phyloP scores from a whole-genome alignment of 2,329 filamentous ascomycete species.

The Neonectria hederae region DNA sequence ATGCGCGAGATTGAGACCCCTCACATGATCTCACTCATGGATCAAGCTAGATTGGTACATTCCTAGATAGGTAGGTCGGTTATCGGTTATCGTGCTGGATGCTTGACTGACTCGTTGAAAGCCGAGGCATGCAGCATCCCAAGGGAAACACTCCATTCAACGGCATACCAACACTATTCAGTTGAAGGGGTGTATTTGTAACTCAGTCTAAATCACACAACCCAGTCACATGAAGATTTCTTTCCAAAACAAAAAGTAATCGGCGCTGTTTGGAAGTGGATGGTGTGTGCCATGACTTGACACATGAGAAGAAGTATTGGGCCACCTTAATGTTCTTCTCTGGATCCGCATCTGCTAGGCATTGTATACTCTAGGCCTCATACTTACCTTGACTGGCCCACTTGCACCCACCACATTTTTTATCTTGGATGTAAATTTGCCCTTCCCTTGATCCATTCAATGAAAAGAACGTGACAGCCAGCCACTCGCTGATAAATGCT shows the following conservation, averaged over 20 bases:
- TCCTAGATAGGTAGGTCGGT: neutral
- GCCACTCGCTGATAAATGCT: too few species aligned
- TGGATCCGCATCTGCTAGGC: too few species aligned
- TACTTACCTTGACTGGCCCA: too few species aligned
- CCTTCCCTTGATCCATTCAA: too few species aligned
- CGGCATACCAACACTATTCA: too few species aligned
- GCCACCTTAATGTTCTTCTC: too few species aligned
- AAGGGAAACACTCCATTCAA: neutral
- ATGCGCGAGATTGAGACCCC: neutral
- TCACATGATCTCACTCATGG: neutral
- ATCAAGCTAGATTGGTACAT: neutral
- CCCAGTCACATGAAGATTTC: neutral
- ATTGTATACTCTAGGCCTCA: too few species aligned
- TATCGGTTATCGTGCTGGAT: neutral
- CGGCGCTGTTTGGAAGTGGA: neutral
- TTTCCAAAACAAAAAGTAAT: neutral
- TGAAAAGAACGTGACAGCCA: too few species aligned
- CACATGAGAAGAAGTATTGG: too few species aligned
- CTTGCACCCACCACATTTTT: too few species aligned
- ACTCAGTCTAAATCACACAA: neutral
- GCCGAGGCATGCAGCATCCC: neutral
- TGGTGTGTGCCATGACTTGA: too few species aligned
- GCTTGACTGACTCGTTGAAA: neutral
- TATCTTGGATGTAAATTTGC: too few species aligned
- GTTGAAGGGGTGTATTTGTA: neutral